phyloP scores from a whole-genome alignment of 768 basidiomycete genomes.

The Phylloporus sp. region DNA sequence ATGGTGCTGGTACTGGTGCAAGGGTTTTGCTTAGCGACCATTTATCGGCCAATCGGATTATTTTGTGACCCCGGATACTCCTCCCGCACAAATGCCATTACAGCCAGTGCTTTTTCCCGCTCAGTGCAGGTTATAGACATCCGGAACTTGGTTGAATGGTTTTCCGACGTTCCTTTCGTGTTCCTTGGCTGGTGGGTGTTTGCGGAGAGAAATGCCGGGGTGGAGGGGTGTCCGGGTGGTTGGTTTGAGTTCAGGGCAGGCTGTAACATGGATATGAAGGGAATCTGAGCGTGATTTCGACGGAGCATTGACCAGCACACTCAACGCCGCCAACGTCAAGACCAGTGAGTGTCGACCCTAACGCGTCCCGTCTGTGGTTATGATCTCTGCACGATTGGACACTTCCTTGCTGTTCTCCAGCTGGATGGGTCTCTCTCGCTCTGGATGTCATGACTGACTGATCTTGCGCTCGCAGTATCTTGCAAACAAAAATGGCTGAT shows the following conservation, averaged over 20 bases:
- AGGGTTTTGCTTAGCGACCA: conserved; percentile 1
- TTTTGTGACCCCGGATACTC: conserved; percentile 17
- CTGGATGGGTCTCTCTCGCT: conserved; percentile 46
- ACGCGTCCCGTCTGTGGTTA: background rate
- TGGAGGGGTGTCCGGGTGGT: conserved; percentile 20
- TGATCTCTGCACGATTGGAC: background rate
- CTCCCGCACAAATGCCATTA: background rate
- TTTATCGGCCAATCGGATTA: conserved; percentile 3
- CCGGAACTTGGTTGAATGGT: too few relatives aligned
- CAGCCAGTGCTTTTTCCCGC: background rate
- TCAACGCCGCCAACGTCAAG: conserved; percentile 29
- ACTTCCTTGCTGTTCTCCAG: conserved; percentile 12
- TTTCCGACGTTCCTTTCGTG: background rate
- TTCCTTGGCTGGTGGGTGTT: background rate
- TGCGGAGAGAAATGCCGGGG: background rate
- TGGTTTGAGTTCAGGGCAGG: conserved; percentile 27
- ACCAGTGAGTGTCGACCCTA: conserved; percentile 34
- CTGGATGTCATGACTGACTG: conserved; percentile 42
- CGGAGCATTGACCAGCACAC: conserved; percentile 12
- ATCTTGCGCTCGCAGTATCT: conserved; percentile 24
- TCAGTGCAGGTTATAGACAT: background rate
- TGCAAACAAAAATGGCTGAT: conserved; percentile 65
- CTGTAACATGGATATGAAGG: background rate
- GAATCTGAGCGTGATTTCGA: background rate
- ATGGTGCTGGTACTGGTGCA: conserved; percentile 14